Conservation (phyloP, 768 basidiomycete genomes). For the Lactarius deliciosus region DNA sequence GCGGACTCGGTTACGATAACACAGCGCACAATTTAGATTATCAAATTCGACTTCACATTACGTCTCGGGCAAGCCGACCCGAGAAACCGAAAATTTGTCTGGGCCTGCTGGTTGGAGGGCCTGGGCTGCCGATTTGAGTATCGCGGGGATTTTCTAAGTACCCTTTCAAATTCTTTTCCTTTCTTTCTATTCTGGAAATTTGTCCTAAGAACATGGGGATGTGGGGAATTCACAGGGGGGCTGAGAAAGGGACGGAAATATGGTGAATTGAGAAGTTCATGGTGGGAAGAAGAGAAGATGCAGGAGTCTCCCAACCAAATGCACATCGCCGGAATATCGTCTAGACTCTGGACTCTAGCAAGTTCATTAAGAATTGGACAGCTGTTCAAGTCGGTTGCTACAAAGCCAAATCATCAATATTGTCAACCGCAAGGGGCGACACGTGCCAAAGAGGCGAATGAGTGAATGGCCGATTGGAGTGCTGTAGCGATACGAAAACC, state of each 20-base stretch:
- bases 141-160: slow-evolving; percentile 2
- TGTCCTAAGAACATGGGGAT: neutral
- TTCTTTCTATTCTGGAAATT: slow-evolving; percentile 4
- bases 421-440: neutral
- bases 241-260: neutral
- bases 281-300: neutral
- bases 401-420: neutral
- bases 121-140: neutral
- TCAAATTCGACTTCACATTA: neutral
- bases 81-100: neutral
- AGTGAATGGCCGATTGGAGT: neutral
- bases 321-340: neutral
- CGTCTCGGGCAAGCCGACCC: neutral
- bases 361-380: neutral
- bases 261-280: slow-evolving; percentile 1
- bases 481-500: neutral
- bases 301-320: neutral
- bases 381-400: neutral
- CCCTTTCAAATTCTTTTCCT: slow-evolving; percentile 9
- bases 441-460: neutral
- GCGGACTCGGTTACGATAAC: neutral
- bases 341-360: neutral
- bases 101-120: neutral
- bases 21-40: neutral
- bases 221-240: slow-evolving; percentile 1